phyloP scores from a whole-genome alignment of 1,284 basidiomycete species.

The Trichosporon faecale region DNA sequence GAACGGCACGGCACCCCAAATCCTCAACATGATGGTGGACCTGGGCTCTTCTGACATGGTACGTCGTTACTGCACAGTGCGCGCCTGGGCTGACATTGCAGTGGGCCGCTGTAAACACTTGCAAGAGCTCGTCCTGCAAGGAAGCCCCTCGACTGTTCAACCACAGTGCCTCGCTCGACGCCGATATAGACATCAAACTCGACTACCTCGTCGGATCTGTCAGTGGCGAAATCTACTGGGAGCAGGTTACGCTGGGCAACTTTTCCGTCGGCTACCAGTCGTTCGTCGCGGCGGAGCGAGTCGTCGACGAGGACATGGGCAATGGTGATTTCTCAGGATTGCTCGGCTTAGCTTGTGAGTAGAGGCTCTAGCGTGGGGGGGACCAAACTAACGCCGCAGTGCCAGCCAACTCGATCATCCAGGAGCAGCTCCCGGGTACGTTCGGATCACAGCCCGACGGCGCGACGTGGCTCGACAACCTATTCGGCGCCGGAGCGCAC shows the following conservation, averaged over 20 bases:
- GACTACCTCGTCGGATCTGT: slow-evolving; percentile 41
- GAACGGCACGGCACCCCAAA: slow-evolving; percentile 34
- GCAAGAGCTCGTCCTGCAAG: slow-evolving; percentile 39
- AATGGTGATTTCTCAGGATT: slow-evolving; percentile 47
- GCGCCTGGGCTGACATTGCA: slow-evolving; percentile 20
- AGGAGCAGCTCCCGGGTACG: slow-evolving; percentile 42
- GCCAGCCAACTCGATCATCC: slow-evolving; percentile 48
- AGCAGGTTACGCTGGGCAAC: slow-evolving; percentile 40
- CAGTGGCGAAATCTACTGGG: slow-evolving; percentile 50
- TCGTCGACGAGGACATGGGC: slow-evolving; percentile 43
- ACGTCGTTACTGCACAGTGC: slow-evolving; percentile 16
- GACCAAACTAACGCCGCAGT: slow-evolving; percentile 21
- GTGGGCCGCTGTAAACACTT: slow-evolving; percentile 47
- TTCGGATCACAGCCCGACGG: slow-evolving; percentile 49
- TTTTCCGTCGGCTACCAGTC: slow-evolving; percentile 51
- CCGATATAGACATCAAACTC: slow-evolving; percentile 33
- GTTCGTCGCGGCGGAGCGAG: slow-evolving; percentile 42
- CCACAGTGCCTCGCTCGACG: slow-evolving; percentile 35
- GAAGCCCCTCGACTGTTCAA: slow-evolving; percentile 38
- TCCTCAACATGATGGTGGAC: slow-evolving; percentile 47
- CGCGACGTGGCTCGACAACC: slow-evolving; percentile 51
- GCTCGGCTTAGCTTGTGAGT: slow-evolving; percentile 46
- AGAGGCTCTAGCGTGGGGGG: neutral
- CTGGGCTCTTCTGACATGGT: slow-evolving; percentile 51
- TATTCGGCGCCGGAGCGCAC: slow-evolving; percentile 45